A percentile compares a stretch with the other conserved stretches of the same genome.
phyloP scores from a whole-genome alignment of 2,329 filamentous ascomycete genomes.

The Penicillium sp. region DNA sequence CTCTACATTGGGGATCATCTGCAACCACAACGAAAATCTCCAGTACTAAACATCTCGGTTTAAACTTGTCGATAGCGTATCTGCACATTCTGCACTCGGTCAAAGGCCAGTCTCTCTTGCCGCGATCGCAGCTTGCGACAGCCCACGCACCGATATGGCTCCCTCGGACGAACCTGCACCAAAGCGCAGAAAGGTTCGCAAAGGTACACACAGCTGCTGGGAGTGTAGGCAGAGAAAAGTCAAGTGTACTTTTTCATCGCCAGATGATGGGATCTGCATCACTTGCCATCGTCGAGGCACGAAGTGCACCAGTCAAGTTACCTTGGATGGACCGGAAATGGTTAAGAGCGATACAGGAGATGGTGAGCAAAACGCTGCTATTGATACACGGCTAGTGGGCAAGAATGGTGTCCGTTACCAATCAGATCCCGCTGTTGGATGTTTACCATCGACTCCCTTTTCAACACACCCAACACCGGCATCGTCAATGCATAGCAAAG shows the following conservation, averaged over 20 bases:
- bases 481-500: neutral
- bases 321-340: neutral
- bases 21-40: neutral
- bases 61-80: neutral
- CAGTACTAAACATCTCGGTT: neutral
- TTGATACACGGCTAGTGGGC: neutral
- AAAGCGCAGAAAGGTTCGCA: conserved; percentile 27
- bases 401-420: neutral
- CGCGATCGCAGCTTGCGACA: neutral
- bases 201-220: conserved; percentile 26
- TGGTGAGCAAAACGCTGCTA: neutral
- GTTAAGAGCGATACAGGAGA: neutral
- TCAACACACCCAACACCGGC: neutral
- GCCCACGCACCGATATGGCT: neutral
- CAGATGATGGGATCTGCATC: conserved; percentile 7
- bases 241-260: conserved; percentile 15
- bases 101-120: neutral
- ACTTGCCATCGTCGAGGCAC: neutral
- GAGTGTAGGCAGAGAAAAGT: conserved; percentile 3
- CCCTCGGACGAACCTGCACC: neutral
- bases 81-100: neutral
- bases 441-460: neutral
- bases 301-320: conserved; percentile 12
- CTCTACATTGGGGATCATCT: neutral
- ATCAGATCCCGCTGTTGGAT: neutral